Evolutionary conservation across 768 basidiomycete species (phyloP).

Genomic region (Boletus vinaceobasis): DNA sequence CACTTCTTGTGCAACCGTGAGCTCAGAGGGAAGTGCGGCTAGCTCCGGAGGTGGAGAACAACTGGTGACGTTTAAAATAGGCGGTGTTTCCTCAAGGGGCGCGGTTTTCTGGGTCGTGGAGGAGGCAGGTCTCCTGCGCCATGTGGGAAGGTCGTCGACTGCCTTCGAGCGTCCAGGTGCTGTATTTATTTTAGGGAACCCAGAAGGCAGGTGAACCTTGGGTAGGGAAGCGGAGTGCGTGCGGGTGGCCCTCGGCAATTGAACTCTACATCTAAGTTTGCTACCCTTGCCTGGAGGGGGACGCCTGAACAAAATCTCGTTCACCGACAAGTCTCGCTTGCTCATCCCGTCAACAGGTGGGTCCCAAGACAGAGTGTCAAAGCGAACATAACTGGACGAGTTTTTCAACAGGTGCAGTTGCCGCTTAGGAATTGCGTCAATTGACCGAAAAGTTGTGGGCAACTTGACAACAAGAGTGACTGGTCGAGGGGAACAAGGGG

Average conservation of each 20-base stretch:
- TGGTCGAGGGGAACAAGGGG: conserved; percentile 46
- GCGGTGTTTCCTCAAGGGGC: conserved; percentile 8
- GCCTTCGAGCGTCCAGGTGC: conserved; percentile 29
- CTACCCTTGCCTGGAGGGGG: conserved; percentile 32
- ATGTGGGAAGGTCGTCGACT: conserved; percentile 35
- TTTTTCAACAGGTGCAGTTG: conserved; percentile 46
- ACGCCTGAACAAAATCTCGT: conserved; percentile 61
- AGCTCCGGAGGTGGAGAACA: conserved; percentile 64
- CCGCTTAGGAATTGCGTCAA: conserved; percentile 46
- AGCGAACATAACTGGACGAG: conserved; percentile 39
- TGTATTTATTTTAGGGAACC: conserved; percentile 16
- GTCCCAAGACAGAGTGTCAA: conserved; percentile 68
- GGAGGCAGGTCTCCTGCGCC: conserved; percentile 36
- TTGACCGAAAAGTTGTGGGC: conserved; percentile 40
- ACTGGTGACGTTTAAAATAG: conserved; percentile 52
- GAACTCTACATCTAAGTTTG: conserved; percentile 34
- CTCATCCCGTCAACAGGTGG: conserved; percentile 68
- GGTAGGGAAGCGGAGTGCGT: conserved; percentile 19
- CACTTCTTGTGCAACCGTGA: conserved; percentile 33
- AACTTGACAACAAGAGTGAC: conserved; percentile 43
- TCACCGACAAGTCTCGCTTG: conserved; percentile 57
- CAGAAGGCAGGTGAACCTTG: conserved; percentile 40
- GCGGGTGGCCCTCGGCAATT: conserved; percentile 30
- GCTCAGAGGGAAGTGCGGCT: conserved; percentile 21
- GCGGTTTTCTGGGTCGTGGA: conserved; percentile 9